A percentile compares a stretch with the other conserved stretches of the same genome.
Conservation (phyloP, 768 basidiomycete genomes). For the Pisolithus tinctorius region DNA sequence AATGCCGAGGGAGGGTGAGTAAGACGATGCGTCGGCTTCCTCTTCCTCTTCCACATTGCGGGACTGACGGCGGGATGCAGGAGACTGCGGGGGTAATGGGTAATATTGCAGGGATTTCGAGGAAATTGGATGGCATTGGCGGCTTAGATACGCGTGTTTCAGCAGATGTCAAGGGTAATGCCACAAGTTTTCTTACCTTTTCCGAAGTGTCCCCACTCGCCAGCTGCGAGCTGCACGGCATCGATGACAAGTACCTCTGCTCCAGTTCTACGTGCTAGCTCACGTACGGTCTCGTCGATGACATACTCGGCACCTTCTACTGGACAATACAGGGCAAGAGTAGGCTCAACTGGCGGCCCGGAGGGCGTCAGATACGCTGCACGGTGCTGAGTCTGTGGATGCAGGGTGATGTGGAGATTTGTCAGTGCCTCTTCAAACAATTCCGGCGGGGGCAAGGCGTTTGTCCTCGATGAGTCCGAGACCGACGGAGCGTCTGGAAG, state of each 20-base stretch:
- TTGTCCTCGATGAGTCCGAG: conserved; percentile 21
- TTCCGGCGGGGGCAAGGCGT: conserved; percentile 59
- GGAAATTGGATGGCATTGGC: conserved; percentile 63
- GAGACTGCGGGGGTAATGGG: conserved; percentile 22
- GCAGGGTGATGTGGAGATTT: conserved; percentile 69
- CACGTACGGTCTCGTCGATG: conserved; percentile 70
- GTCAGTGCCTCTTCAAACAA: conserved; percentile 71
- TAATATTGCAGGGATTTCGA: conserved; percentile 61
- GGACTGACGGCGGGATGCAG: conserved; percentile 14
- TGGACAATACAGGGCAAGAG: conserved; percentile 81
- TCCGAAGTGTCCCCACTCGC: conserved; percentile 84
- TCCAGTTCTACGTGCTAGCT: conserved; percentile 64
- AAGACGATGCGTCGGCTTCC: conserved; percentile 44
- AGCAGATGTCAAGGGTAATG: neutral
- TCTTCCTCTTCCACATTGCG: conserved; percentile 30
- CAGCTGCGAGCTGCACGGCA: conserved; percentile 75
- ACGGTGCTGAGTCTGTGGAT: conserved; percentile 75
- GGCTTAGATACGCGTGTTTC: conserved; percentile 35
- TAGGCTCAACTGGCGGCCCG: conserved; percentile 64
- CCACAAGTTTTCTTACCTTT: conserved; percentile 41
- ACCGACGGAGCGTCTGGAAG: conserved; percentile 32
- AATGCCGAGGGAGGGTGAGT: conserved; percentile 22
- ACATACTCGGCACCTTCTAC: conserved; percentile 77
- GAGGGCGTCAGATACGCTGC: conserved; percentile 52
- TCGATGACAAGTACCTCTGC: conserved; percentile 85